These are phyloP conservation scores for Tylopilus rubrobrunneus DNA, from an alignment of 768 basidiomycete genomes.

Conservation along the genomic window DNA sequence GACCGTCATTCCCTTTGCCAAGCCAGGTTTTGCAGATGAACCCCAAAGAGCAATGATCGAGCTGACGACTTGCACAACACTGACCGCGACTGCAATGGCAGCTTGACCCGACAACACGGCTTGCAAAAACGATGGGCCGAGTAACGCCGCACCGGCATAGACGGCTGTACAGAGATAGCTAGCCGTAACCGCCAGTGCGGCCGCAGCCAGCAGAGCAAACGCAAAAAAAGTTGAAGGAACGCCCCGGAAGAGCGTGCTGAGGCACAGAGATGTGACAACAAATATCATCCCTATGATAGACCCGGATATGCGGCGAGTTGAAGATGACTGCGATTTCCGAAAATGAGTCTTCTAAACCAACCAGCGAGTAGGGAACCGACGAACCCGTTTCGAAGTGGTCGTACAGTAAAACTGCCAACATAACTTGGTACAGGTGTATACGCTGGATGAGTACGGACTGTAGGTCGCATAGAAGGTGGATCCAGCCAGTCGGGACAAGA, in stretches of 20 bases:
- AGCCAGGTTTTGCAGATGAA: neutral
- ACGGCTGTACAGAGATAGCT: neutral
- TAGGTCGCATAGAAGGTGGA: neutral
- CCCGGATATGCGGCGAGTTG: neutral
- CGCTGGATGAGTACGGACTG: neutral
- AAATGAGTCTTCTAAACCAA: neutral
- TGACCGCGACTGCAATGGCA: neutral
- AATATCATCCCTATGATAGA: neutral
- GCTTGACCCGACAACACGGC: neutral
- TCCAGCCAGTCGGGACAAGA: neutral
- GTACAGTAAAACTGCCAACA: neutral
- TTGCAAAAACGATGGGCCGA: neutral
- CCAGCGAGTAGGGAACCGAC: neutral
- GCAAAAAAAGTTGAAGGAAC: neutral
- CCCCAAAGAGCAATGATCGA: constrained; percentile 1
- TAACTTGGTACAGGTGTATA: neutral
- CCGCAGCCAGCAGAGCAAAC: neutral
- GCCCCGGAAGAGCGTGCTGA: neutral
- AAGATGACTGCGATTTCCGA: neutral
- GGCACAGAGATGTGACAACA: neutral
- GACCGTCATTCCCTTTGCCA: neutral
- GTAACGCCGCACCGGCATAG: neutral
- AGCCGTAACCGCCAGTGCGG: neutral
- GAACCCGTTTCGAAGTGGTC: neutral
- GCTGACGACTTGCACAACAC: neutral